Percentiles rank a stretch among this genome's conserved stretches.
phyloP scores from a whole-genome alignment of 208 protist species.

The Acanthamoeba royreba region DNA sequence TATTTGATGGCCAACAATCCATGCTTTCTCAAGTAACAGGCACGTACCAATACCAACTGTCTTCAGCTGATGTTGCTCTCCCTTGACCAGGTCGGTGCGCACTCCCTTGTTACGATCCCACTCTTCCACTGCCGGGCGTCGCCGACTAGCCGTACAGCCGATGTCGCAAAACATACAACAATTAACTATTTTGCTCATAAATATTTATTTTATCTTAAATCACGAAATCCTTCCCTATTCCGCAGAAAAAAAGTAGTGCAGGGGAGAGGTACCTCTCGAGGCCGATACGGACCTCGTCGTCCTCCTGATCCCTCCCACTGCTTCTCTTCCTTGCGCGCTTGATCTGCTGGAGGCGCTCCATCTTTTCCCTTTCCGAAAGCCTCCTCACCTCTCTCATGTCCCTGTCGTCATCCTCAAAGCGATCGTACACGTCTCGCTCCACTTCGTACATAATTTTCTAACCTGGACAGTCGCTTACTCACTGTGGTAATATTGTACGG shows the following conservation, averaged over 20 bases:
- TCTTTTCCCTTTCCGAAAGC: too few relatives aligned
- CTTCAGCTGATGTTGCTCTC: not conserved
- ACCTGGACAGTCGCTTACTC: too few relatives aligned
- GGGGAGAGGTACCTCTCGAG: not conserved
- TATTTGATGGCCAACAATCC: too few relatives aligned
- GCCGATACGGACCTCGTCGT: not conserved
- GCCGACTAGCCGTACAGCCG: too few relatives aligned
- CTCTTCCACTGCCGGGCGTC: not conserved
- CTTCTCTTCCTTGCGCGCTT: not conserved
- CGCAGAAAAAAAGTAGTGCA: not conserved
- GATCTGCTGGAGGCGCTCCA: not conserved
- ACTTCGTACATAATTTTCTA: not conserved
- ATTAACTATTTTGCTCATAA: not conserved
- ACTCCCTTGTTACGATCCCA: not conserved
- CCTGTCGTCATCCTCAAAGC: not conserved
- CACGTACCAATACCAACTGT: not conserved
- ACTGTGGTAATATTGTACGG: too few relatives aligned
- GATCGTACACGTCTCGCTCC: not conserved
- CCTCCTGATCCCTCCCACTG: not conserved
- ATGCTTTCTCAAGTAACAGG: too few relatives aligned
- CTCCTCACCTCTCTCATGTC: too few relatives aligned
- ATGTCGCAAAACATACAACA: not conserved
- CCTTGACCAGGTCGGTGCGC: not conserved
- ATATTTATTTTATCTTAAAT: too few relatives aligned
- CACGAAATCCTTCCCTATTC: not conserved